Conservation (phyloP, 768 basidiomycete species). For the Agrocybe praecox region DNA sequence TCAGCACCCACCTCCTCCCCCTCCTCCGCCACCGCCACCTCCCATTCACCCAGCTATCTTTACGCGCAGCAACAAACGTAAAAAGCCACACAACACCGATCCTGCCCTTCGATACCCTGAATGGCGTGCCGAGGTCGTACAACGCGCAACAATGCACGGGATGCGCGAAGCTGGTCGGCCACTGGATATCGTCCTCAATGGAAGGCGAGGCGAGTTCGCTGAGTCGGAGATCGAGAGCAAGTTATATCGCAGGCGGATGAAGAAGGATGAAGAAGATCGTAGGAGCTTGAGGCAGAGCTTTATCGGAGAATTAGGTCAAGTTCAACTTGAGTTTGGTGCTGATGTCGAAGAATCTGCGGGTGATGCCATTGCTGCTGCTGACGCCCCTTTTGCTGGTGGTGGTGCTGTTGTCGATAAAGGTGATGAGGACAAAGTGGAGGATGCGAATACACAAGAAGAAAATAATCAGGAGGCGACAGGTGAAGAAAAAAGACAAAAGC, state of each 20-base stretch:
- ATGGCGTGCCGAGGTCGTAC: constrained; percentile 57
- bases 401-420: neutral
- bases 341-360: neutral
- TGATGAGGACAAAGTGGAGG: constrained; percentile 1
- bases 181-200: constrained; percentile 46
- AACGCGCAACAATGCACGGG: constrained; percentile 57
- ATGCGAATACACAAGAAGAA: constrained; percentile 11
- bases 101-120: constrained; percentile 63
- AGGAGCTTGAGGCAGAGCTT: neutral
- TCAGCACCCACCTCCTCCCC: too few species aligned
- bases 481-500: neutral
- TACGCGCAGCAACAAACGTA: neutral
- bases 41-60: constrained; percentile 4
- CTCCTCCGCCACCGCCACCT: neutral
- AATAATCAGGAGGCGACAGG: constrained; percentile 6
- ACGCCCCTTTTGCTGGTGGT: neutral
- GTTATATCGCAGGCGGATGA: neutral
- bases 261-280: constrained; percentile 5
- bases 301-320: neutral
- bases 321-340: neutral
- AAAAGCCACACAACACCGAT: constrained; percentile 12
- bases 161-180: constrained; percentile 59
- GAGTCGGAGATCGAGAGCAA: constrained; percentile 1
- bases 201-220: constrained; percentile 5
- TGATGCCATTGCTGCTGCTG: neutral